Evolutionary conservation across 495 filamentous ascomycete genomes (phyloP).

Genomic region (Penicillium psychrofluorescens): DNA sequence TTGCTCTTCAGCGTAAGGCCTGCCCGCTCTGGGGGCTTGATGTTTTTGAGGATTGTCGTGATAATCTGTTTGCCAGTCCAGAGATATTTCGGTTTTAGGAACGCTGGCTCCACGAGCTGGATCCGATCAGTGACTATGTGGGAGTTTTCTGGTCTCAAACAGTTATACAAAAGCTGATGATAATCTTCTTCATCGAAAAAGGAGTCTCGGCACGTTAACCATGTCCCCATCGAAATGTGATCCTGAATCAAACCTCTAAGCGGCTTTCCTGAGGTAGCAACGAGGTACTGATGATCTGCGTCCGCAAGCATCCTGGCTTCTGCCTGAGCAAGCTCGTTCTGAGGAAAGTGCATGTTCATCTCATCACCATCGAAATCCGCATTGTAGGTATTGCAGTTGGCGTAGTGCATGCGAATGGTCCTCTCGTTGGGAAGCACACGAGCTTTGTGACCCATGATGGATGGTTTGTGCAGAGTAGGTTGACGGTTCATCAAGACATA

Average conservation of each 20-base stretch:
- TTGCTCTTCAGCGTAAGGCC: slow-evolving; percentile 75
- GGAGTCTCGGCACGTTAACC: slow-evolving; percentile 85
- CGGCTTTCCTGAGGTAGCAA: slow-evolving; percentile 87
- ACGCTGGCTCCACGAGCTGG: slow-evolving; percentile 67
- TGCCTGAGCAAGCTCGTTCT: slow-evolving; percentile 87
- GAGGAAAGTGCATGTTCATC: slow-evolving; percentile 99
- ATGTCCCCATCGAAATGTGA: slow-evolving; percentile 91
- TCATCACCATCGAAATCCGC: slow-evolving; percentile 99
- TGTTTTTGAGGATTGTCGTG: slow-evolving; percentile 88
- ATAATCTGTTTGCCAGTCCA: slow-evolving; percentile 99
- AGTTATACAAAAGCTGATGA: slow-evolving; percentile 84
- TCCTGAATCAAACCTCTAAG: slow-evolving; percentile 97
- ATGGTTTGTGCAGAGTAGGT: slow-evolving; percentile 99
- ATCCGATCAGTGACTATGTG: slow-evolving; percentile 69
- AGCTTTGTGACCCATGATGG: slow-evolving; percentile 96
- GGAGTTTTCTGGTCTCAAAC: slow-evolving; percentile 79
- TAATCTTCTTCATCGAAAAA: slow-evolving; percentile 87
- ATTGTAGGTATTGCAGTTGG: slow-evolving; percentile 99
- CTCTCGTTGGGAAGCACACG: slow-evolving; percentile 89
- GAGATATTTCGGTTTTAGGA: slow-evolving; percentile 69
- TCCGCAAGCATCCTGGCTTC: slow-evolving; percentile 90
- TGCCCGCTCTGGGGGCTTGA: slow-evolving; percentile 63
- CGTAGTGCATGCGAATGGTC: slow-evolving; percentile 99
- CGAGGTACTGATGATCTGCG: slow-evolving; percentile 95
- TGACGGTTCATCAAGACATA: slow-evolving; percentile 99